These are phyloP conservation scores for Solanum hybrid DNA, from an alignment of 305 asterid species.

Conservation along the genomic window DNA sequence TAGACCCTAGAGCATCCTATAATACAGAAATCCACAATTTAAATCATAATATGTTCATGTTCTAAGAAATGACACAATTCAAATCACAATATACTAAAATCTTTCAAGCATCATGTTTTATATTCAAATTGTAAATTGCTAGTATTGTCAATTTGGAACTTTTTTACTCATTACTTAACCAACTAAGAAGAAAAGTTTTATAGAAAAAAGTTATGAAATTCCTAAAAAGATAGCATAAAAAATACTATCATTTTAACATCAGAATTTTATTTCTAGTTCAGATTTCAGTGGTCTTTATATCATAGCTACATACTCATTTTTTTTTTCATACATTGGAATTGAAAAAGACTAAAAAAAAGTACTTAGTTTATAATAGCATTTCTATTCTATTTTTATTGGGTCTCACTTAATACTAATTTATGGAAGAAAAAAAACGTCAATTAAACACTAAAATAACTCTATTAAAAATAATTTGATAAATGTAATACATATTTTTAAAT, in stretches of 20 bases:
- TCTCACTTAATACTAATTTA: background rate
- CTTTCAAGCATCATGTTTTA: background rate
- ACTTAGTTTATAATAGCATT: background rate
- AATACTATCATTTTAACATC: background rate
- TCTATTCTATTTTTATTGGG: too few species aligned
- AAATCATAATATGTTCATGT: background rate
- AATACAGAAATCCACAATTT: background rate
- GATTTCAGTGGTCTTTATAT: background rate
- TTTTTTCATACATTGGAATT: background rate
- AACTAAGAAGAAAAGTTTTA: background rate
- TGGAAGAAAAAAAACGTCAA: fast-evolving
- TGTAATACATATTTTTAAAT: background rate
- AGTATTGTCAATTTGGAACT: background rate
- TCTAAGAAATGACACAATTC: background rate
- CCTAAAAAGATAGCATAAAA: background rate
- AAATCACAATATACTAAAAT: background rate
- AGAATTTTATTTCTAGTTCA: background rate
- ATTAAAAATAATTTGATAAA: background rate
- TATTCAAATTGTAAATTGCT: background rate
- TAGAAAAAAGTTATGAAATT: too few species aligned
- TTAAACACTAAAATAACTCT: background rate
- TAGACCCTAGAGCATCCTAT: too few species aligned
- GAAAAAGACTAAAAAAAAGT: background rate
- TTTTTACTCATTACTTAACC: background rate
- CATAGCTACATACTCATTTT: background rate